Base-by-base conservation (phyloP, 2,329 filamentous ascomycete species). In the Ophiocordyceps unilateralis region DNA sequence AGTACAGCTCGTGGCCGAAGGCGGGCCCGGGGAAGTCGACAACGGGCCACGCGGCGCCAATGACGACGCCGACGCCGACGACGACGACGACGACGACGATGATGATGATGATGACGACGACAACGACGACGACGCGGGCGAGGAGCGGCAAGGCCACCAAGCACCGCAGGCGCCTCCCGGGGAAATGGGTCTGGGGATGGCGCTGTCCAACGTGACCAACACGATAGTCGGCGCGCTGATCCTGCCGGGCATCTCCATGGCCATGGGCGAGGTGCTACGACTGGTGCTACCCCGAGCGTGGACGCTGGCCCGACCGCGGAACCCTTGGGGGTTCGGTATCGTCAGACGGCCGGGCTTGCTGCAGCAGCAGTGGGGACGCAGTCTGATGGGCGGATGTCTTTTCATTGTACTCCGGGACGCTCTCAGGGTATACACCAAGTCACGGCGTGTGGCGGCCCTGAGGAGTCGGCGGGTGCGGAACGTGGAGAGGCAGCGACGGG, bases 301-400 rank as follows among this genome's bases (percentile, higher is more conserved):
- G 78, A 77, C 81, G 10, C 63, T 64, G 0, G 60, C 62, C 9
- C 59, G 66, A 2, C 21, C 50, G 15, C 46, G 50, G 23, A 53
- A 46, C 42, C 45, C 49, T 12, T 58, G 52, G 50, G 44, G 48
- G 24, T 45, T 49, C 10, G 50, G 49, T 3, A 40, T 46, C 15
- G 49, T 48, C 11, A 47, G 66, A 30, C 66, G 72, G 3, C 74
- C 74, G 0, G 80, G 83, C 0, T 66, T 96, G 22, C 59, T 98
- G 26, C 83, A 91, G 55, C 76, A 83, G 51, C 77, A 80, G 45
- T 96, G 91, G 86, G 91, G 87, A 1, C 72, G 91, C 44, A 95
- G 84, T 53, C 67, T 98, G 3, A 72, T 91, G 1, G 91, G 91
- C 1, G 91, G 91, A 0, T 91, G 85, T 56, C 63, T 93, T 19